A percentile compares a stretch with the other conserved stretches of the same genome.
Conservation (phyloP, 1,284 basidiomycete genomes). For the Rhodotorula glutinis region DNA sequence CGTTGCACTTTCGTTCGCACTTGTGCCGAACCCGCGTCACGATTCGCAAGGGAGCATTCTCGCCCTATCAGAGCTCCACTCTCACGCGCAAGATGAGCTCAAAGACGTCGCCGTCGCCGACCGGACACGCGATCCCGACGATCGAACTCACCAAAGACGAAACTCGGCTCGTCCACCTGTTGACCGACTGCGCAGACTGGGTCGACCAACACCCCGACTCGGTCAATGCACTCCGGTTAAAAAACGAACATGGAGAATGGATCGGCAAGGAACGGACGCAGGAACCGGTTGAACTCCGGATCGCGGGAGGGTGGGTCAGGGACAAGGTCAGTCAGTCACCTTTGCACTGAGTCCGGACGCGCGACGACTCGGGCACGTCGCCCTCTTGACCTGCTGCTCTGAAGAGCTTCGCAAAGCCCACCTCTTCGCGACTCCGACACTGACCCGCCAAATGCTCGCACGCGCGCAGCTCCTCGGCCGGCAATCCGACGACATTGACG, state of each 20-base stretch:
- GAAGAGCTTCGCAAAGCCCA: too few relatives aligned
- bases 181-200: slow-evolving; percentile 35
- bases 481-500: slow-evolving; percentile 88
- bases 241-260: slow-evolving; percentile 27
- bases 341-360: too few relatives aligned
- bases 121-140: slow-evolving; percentile 10
- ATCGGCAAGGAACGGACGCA: slow-evolving; percentile 19
- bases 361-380: too few relatives aligned
- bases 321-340: slow-evolving; percentile 70
- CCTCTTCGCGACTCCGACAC: too few relatives aligned
- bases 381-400: too few relatives aligned
- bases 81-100: slow-evolving; percentile 5
- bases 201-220: slow-evolving; percentile 28
- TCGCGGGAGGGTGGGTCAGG: slow-evolving; percentile 46
- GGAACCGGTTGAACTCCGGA: slow-evolving; percentile 39
- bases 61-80: too few relatives aligned
- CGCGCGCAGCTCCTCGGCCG: slow-evolving; percentile 68
- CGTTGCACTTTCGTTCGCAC: too few relatives aligned
- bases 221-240: slow-evolving; percentile 27
- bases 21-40: too few relatives aligned
- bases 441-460: too few relatives aligned
- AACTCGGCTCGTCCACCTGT: slow-evolving; percentile 15
- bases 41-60: too few relatives aligned
- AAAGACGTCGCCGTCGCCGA: too few relatives aligned
- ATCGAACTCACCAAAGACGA: slow-evolving; percentile 26